Percentiles rank a stretch among this genome's conserved stretches.
Evolutionary conservation across 495 filamentous ascomycete genomes (phyloP).

Genomic region (Xylaria curta): DNA sequence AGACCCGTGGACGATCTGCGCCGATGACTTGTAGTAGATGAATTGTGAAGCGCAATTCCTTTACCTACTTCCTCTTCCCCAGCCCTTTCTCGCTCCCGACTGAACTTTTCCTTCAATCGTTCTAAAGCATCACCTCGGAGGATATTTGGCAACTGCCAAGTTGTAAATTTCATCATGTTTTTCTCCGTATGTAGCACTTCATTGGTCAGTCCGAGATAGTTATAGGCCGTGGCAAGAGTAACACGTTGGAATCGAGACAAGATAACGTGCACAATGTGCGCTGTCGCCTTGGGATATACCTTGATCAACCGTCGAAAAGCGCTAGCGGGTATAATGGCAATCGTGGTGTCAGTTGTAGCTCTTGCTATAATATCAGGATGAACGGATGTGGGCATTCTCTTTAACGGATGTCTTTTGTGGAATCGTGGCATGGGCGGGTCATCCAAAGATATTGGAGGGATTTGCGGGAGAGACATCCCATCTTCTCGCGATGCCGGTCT

Average conservation of each 20-base stretch:
- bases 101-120: constrained; percentile 92
- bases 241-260: constrained; percentile 92
- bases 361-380: constrained; percentile 97
- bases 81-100: constrained; percentile 81
- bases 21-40: constrained; percentile 62
- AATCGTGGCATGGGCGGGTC: constrained; percentile 45
- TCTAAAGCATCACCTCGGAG: constrained; percentile 84
- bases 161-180: constrained; percentile 90
- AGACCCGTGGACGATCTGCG: constrained; percentile 75
- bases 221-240: constrained; percentile 90
- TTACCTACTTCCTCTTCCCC: constrained; percentile 85
- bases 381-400: constrained; percentile 70
- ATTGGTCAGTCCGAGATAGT: constrained; percentile 87
- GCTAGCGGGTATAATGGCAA: constrained; percentile 96
- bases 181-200: constrained; percentile 92
- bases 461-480: constrained; percentile 43
- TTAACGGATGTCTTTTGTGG: constrained; percentile 25
- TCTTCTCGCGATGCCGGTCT: constrained; percentile 32
- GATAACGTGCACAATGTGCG: constrained; percentile 97
- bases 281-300: constrained; percentile 93
- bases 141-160: constrained; percentile 89
- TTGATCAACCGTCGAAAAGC: constrained; percentile 93
- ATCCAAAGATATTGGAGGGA: constrained; percentile 80
- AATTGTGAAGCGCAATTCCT: constrained; percentile 93
- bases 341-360: constrained; percentile 96